These are phyloP conservation scores for Phytophthora nicotianae DNA, from an alignment of 352 stramenopile genomes.

Conservation along the genomic window DNA sequence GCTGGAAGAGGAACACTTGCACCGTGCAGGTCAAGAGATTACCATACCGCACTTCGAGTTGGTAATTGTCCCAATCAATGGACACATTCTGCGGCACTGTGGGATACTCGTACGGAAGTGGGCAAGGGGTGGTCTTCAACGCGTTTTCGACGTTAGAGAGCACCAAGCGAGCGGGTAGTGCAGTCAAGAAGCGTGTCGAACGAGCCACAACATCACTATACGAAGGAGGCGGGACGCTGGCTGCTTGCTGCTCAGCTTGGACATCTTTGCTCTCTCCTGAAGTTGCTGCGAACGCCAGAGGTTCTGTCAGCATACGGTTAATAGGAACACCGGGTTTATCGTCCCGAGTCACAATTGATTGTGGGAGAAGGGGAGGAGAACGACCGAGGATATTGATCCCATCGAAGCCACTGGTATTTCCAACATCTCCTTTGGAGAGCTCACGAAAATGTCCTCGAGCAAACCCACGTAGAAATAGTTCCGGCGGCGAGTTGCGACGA, in stretches of 20 bases:
- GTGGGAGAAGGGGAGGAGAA: constrained; percentile 34
- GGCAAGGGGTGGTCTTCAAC: constrained; percentile 45
- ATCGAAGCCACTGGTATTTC: constrained; percentile 17
- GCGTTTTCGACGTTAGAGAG: constrained; percentile 71
- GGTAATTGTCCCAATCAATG: constrained; percentile 78
- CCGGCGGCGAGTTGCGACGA: constrained; percentile 70
- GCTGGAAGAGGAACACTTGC: constrained; percentile 83
- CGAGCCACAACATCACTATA: constrained; percentile 72
- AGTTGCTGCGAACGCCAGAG: constrained; percentile 1
- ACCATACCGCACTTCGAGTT: constrained; percentile 70
- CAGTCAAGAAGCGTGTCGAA: constrained; percentile 77
- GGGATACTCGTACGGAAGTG: constrained; percentile 48
- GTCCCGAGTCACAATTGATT: constrained; percentile 16
- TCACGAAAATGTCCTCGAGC: constrained; percentile 37
- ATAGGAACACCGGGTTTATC: constrained; percentile 18
- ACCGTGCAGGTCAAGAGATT: constrained; percentile 73
- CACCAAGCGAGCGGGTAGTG: constrained; percentile 64
- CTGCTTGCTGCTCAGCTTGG: constrained; percentile 17
- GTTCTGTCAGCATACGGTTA: constrained; percentile 26
- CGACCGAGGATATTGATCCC: constrained; percentile 49
- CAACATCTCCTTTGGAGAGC: constrained; percentile 23
- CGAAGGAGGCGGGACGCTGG: constrained; percentile 35
- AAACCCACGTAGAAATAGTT: constrained; percentile 66
- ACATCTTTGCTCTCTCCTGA: neutral
- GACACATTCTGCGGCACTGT: constrained; percentile 56